Base-by-base conservation (phyloP, 495 filamentous ascomycete genomes). In the Hypoxylon subgilvum region DNA sequence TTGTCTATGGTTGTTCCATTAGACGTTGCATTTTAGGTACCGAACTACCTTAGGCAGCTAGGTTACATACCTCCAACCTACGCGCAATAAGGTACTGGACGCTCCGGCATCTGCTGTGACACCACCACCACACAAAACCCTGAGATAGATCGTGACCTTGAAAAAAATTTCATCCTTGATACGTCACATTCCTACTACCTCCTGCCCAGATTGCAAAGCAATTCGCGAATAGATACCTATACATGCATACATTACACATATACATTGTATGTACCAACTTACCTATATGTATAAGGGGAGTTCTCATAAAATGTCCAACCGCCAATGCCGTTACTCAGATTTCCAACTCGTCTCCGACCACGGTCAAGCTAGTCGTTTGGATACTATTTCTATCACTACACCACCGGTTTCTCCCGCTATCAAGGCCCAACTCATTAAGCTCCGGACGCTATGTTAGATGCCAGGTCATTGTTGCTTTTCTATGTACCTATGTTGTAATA, bases 151-250 rank as follows among this genome's bases (percentile, higher is more conserved):
- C 61, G 61, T 64, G 61, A 64, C 61, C 54, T 51, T 53, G 6
- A 49, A 48, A 58, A 54, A 55, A 64, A 51, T 63, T 64, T 54
- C 50, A 58, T 16, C 40, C 2, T 32, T 46, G 61, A 64, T 64
- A 64, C 61, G 61, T 64, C 61, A 64, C 61, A 54, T 64, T 59
- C 50, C 49, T 45, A 51, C 57, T 19, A 49, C 53, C 40, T 41
- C 28, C 21, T 42, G 23, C 25, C 34, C 31, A 4, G n/a, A n/a
- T n/a, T n/a, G n/a, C n/a, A n/a, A n/a, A 43, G 12, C 7, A 27
- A 28, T 45, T 46, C 47, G 25, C 8, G 19, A 41, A 30, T 10
- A 30, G 10, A 30, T 30, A 30, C 31, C 6, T 13, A 34, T 12
- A 34, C n/a, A 38, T 18, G 18, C 13, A 4, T 18, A 38, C 34